Base-by-base conservation (phyloP, 139 green algal genomes). In the Coccomyxa sp. region DNA sequence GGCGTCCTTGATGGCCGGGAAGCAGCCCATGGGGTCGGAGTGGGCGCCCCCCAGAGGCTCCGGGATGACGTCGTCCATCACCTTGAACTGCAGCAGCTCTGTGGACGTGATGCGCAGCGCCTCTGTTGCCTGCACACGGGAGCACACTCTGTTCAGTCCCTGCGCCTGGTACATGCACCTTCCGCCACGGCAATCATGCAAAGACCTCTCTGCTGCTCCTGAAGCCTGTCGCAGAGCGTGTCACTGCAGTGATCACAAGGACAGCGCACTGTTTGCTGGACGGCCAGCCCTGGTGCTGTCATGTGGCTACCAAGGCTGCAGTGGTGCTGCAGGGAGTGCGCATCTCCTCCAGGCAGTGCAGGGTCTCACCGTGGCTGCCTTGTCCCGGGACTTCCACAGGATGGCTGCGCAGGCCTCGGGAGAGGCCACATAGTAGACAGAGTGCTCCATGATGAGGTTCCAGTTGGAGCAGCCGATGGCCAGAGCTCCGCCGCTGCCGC, bases 371-470 rank as follows among this genome's bases (percentile, higher is more conserved):
- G 80, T 82, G 41, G 75, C 84, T 6, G 91, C 90, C 36, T 94
- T 94, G n/a, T 86, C 86, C 27, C 94, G 84, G 75, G 85, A 93
- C 90, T 98, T 98, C 95, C 95, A 98, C 55, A 98, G 82, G 76
- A 98, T 98, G 39, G 95, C 95, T 14, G 95, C 95, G 78, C 95
- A 98, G 0, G 95, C 95, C 89, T 98, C 95, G 9, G 95, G 95
- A 7, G 84, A 93, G 39, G 95, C 95, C 33, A 99, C 95, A 78
- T 98, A 99, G 89, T 98, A 99, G 12, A 98, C 95, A 0, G 89
- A 78, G 86, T 98, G 95, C 87, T 98, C 91, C 88, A 98, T 92
- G 81, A 98, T 98, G 7, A 96, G 86, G 83, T 93, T 95, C 69
- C 82, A 79, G 85, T 98, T 97, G 82, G 93, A 93, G 81, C 92